A percentile compares a stretch with the other conserved stretches of the same genome.
phyloP scores from a whole-genome alignment of 2,329 filamentous ascomycete species.

The Plectosphaerella sp. region DNA sequence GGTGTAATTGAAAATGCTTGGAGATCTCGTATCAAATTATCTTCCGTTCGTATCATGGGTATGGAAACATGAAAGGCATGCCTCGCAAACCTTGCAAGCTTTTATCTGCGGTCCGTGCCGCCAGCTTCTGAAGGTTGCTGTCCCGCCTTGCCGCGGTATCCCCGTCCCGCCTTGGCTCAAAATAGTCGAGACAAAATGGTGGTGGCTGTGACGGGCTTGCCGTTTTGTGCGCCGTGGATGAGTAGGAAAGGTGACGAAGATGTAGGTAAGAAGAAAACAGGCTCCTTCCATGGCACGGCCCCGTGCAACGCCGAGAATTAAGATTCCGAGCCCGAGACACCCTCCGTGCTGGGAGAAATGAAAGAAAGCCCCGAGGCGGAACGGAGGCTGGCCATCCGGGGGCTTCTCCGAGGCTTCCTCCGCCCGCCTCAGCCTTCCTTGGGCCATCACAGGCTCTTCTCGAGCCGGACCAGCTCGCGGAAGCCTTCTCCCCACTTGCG shows the following conservation, averaged over 20 bases:
- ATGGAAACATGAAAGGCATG: no score
- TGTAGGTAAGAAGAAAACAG: not conserved
- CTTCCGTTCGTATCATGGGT: no score
- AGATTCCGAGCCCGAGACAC: not conserved
- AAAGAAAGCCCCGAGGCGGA: not conserved
- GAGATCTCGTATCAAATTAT: no score
- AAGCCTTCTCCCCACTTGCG: slow-evolving; percentile 52
- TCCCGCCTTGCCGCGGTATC: no score
- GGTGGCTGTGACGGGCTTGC: not conserved
- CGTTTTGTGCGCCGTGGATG: not conserved
- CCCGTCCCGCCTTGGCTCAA: not conserved
- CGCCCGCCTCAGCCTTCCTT: no score
- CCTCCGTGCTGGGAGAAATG: not conserved
- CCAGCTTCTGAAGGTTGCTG: no score
- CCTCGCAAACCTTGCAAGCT: no score
- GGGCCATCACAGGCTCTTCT: slow-evolving; percentile 38
- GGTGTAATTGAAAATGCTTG: no score
- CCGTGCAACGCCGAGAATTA: not conserved
- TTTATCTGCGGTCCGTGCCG: no score
- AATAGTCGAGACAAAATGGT: not conserved
- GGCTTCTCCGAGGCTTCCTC: no score
- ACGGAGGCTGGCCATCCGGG: not conserved
- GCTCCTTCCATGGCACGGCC: not conserved
- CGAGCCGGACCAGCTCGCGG: slow-evolving; percentile 44
- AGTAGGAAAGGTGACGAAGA: not conserved